phyloP scores from a whole-genome alignment of 2,329 filamentous ascomycete species.

The Tolypocladium amazonense region DNA sequence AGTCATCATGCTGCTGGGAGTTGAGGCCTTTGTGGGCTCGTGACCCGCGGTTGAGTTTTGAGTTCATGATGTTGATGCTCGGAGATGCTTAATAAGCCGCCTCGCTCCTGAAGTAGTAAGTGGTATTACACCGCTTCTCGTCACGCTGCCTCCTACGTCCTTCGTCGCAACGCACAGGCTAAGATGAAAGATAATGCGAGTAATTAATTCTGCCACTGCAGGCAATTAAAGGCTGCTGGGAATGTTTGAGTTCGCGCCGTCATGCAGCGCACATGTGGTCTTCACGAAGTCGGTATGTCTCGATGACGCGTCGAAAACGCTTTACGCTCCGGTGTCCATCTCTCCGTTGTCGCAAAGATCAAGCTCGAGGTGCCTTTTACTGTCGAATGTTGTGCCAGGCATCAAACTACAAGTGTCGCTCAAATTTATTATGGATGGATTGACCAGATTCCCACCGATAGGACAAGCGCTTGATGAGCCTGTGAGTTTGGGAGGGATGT shows the following conservation, averaged over 20 bases:
- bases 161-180: no score
- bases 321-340: neutral
- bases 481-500: neutral
- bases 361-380: neutral
- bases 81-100: neutral
- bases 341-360: neutral
- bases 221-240: neutral
- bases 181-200: no score
- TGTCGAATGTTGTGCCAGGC: neutral
- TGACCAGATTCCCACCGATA: neutral
- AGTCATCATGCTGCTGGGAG: neutral
- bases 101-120: neutral
- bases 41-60: neutral
- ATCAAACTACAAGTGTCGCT: neutral
- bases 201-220: no score
- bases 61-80: neutral
- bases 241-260: neutral
- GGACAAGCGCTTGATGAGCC: neutral
- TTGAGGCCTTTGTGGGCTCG: neutral
- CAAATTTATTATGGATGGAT: no score
- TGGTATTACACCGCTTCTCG: no score
- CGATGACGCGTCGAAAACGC: neutral
- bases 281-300: neutral
- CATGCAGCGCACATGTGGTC: neutral
- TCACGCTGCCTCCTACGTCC: no score